These are phyloP conservation scores for Pilatotrama ljubarskyi DNA, from an alignment of 768 basidiomycete species.

Conservation along the genomic window DNA sequence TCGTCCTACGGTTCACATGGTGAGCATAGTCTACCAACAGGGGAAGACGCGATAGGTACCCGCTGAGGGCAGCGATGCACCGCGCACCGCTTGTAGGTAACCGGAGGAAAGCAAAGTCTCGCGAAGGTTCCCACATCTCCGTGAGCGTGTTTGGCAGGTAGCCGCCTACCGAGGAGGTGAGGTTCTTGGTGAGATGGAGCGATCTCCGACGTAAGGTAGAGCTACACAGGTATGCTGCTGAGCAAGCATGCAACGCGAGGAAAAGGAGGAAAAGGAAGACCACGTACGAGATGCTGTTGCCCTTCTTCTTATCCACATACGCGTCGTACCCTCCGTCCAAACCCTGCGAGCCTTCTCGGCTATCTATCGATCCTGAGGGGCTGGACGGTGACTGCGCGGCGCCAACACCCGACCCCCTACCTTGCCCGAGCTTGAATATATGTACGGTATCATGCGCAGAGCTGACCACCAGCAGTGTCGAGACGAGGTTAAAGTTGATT, in stretches of 20 bases:
- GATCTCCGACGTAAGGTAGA: constrained; percentile 68
- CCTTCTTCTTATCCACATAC: constrained; percentile 76
- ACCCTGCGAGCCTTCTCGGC: constrained; percentile 56
- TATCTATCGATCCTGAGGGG: constrained; percentile 66
- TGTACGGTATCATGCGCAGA: constrained; percentile 95
- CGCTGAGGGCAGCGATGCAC: constrained; percentile 86
- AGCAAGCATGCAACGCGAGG: not conserved
- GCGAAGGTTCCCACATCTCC: constrained; percentile 95
- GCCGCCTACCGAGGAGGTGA: constrained; percentile 79
- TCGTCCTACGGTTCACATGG: constrained; percentile 54
- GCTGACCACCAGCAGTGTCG: constrained; percentile 84
- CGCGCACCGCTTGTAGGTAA: constrained; percentile 76
- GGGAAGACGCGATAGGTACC: constrained; percentile 49
- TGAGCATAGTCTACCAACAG: not conserved
- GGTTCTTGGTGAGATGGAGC: constrained; percentile 68
- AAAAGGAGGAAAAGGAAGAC: not conserved
- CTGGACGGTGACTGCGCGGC: constrained; percentile 44
- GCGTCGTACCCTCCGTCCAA: constrained; percentile 84
- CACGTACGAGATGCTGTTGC: constrained; percentile 56
- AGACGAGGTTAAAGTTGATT: constrained; percentile 81
- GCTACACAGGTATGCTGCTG: constrained; percentile 12
- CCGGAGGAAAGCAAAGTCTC: constrained; percentile 91
- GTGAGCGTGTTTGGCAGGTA: constrained; percentile 88
- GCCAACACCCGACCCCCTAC: constrained; percentile 24
- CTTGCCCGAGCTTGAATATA: constrained; percentile 83